Conservation (phyloP, 2,329 filamentous ascomycete species). For the Trichoderma arundinaceum region DNA sequence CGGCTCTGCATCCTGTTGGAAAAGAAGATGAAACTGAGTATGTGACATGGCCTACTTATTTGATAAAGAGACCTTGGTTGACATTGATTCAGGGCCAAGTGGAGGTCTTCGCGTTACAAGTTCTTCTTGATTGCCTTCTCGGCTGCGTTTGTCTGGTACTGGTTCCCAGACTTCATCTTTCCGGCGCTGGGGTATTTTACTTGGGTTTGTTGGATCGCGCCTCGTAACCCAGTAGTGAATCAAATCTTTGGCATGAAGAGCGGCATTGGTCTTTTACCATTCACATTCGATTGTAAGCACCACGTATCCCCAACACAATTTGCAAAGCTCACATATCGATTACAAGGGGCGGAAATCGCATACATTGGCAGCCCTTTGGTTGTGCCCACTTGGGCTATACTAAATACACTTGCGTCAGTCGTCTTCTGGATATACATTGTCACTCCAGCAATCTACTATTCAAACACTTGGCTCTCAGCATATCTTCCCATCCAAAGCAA, state of each 20-base stretch:
- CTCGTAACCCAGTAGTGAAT: slow-evolving; percentile 53
- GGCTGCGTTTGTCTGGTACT: slow-evolving; percentile 54
- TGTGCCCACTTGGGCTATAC: slow-evolving; percentile 52
- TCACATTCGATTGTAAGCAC: slow-evolving; percentile 50
- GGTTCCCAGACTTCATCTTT: slow-evolving; percentile 56
- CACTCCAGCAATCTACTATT: slow-evolving; percentile 53
- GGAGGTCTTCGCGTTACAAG: slow-evolving; percentile 48
- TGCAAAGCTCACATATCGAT: background rate
- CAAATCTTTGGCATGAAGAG: slow-evolving; percentile 56
- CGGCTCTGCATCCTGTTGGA: slow-evolving; percentile 48
- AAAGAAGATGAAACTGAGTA: slow-evolving; percentile 39
- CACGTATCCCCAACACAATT: background rate
- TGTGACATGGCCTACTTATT: slow-evolving; percentile 36
- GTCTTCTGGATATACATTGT: slow-evolving; percentile 56
- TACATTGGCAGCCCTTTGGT: slow-evolving; percentile 51
- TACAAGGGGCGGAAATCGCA: slow-evolving; percentile 41
- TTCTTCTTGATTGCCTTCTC: slow-evolving; percentile 52
- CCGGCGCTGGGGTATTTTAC: slow-evolving; percentile 52
- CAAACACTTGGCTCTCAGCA: slow-evolving; percentile 56
- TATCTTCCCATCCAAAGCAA: slow-evolving; percentile 59
- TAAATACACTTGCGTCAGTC: slow-evolving; percentile 54
- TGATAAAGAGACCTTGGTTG: background rate
- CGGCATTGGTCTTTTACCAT: slow-evolving; percentile 47
- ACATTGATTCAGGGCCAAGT: slow-evolving; percentile 34
- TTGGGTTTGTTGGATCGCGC: slow-evolving; percentile 56